Percentiles rank a stretch among this genome's conserved stretches.
These are phyloP conservation scores for Cryptococcus maquisensis DNA, from an alignment of 1,284 basidiomycete species.

Conservation along the genomic window DNA sequence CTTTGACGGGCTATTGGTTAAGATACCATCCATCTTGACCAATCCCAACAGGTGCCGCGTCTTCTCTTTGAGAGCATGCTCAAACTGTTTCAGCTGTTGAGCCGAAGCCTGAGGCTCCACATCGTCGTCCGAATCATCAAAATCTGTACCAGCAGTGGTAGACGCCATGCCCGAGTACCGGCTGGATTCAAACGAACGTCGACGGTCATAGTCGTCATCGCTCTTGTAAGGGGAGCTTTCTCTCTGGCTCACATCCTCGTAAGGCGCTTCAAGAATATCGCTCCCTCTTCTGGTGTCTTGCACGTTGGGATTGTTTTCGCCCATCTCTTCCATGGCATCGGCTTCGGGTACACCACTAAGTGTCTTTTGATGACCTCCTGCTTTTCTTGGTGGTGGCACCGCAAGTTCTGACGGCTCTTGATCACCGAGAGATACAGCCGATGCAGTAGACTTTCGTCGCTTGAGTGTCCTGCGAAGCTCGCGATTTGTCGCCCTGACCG, in stretches of 20 bases:
- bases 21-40: conserved; percentile 32
- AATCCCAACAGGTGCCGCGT: conserved; percentile 34
- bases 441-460: conserved; percentile 16
- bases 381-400: conserved; percentile 1
- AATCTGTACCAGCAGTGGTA: conserved; percentile 22
- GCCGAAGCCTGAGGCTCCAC: neutral
- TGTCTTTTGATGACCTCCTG: conserved; percentile 4
- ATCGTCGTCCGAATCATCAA: conserved; percentile 22
- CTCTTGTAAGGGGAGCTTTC: neutral
- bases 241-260: too few relatives aligned
- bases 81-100: conserved; percentile 21
- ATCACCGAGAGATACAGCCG: conserved; percentile 6
- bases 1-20: conserved; percentile 15
- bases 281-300: too few relatives aligned
- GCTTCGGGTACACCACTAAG: conserved; percentile 34
- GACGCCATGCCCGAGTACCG: conserved; percentile 25
- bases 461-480: conserved; percentile 30
- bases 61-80: conserved; percentile 35
- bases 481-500: conserved; percentile 46
- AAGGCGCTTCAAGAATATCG: too few relatives aligned
- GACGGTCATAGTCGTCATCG: conserved; percentile 14
- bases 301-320: neutral
- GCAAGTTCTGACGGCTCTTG: neutral
- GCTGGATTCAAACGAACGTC: conserved; percentile 38
- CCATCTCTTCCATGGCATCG: conserved; percentile 21